Percentiles rank a stretch among this genome's conserved stretches.
Evolutionary conservation across 2,329 filamentous ascomycete genomes (phyloP).

Genomic region (Xylariaceae sp.): DNA sequence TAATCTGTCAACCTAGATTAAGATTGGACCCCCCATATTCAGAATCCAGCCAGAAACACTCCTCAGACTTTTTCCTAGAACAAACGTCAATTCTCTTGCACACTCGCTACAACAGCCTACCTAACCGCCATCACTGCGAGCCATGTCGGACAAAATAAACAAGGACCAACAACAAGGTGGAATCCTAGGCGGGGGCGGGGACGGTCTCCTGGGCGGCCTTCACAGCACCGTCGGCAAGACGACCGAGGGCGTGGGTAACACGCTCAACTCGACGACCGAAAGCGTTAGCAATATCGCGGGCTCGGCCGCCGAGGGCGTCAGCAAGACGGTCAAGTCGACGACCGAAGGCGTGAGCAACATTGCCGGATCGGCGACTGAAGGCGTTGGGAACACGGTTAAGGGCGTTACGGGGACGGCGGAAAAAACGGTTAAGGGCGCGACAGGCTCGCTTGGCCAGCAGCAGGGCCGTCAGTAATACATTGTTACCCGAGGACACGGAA

Average conservation of each 20-base stretch:
- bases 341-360: slow-evolving; percentile 38
- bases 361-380: slow-evolving; percentile 41
- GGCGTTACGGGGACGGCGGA: slow-evolving; percentile 35
- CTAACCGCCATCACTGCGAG: too few relatives aligned
- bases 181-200: slow-evolving; percentile 47
- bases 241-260: slow-evolving; percentile 43
- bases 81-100: background rate
- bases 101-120: background rate
- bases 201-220: slow-evolving; percentile 46
- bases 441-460: slow-evolving; percentile 24
- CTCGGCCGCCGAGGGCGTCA: slow-evolving; percentile 42
- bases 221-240: slow-evolving; percentile 40
- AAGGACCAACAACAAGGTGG: slow-evolving; percentile 35
- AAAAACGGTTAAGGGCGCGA: slow-evolving; percentile 36
- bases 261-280: slow-evolving; percentile 41
- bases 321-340: slow-evolving; percentile 38
- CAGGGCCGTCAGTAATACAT: background rate
- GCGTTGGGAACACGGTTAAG: slow-evolving; percentile 43
- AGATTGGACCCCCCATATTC: background rate
- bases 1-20: background rate
- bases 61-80: background rate
- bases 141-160: slow-evolving; percentile 28
- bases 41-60: background rate
- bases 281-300: slow-evolving; percentile 40
- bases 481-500: background rate